These are phyloP conservation scores for Claviceps quebecensis DNA, from an alignment of 2,329 filamentous ascomycete genomes.

Conservation along the genomic window DNA sequence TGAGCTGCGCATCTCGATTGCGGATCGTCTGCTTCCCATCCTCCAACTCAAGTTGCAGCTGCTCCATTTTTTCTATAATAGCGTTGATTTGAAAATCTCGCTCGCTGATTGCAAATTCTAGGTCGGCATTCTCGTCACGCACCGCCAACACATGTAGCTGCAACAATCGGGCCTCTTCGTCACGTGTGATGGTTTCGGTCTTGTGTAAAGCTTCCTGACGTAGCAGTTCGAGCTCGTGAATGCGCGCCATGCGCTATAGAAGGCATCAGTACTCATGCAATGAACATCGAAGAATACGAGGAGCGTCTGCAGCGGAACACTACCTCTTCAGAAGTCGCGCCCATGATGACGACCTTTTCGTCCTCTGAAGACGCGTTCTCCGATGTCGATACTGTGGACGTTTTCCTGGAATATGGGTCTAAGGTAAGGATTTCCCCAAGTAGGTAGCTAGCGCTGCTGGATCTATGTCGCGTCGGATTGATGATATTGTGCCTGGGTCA, in stretches of 20 bases:
- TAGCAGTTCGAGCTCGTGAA: constrained; percentile 51
- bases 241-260: constrained; percentile 27
- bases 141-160: constrained; percentile 56
- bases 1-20: constrained; percentile 32
- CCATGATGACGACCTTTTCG: constrained; percentile 12
- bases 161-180: constrained; percentile 60
- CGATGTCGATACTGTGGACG: not conserved
- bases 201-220: constrained; percentile 53
- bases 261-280: constrained; percentile 6
- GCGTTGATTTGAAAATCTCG: constrained; percentile 45
- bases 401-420: not conserved
- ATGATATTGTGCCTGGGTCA: not conserved
- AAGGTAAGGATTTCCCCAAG: not conserved
- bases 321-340: constrained; percentile 16
- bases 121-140: constrained; percentile 57
- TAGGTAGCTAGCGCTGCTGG: not conserved
- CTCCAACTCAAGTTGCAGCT: constrained; percentile 28
- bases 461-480: not conserved
- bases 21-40: constrained; percentile 26
- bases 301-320: not conserved
- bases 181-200: constrained; percentile 54
- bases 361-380: not conserved
- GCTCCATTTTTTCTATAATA: constrained; percentile 26
- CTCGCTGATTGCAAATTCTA: constrained; percentile 48
- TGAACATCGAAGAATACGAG: not conserved